These are phyloP conservation scores for Juglanconis juglandina DNA, from an alignment of 2,329 filamentous ascomycete species.

Conservation along the genomic window DNA sequence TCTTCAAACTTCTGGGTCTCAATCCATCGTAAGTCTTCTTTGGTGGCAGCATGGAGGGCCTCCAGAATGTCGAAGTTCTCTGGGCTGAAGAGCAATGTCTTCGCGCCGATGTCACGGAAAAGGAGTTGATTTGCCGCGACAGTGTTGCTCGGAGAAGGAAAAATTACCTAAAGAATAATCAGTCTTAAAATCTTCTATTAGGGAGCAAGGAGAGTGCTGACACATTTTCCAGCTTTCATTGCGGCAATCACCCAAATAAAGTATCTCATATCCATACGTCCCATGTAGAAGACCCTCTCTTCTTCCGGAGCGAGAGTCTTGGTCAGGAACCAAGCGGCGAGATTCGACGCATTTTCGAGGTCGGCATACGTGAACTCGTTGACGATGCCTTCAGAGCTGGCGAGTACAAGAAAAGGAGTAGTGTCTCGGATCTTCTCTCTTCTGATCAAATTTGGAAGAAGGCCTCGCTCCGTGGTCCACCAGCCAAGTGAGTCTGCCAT, in stretches of 20 bases:
- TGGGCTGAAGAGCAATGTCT: conserved; percentile 15
- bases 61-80: conserved; percentile 14
- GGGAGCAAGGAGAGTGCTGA: background rate
- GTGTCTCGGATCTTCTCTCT: background rate
- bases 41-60: conserved; percentile 12
- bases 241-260: conserved; percentile 15
- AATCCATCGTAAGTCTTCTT: conserved; percentile 8
- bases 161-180: background rate
- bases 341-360: conserved; percentile 21
- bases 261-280: conserved; percentile 15
- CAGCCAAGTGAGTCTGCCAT: background rate
- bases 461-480: conserved; percentile 10
- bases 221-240: conserved; percentile 16
- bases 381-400: conserved; percentile 8
- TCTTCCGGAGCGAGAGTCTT: conserved; percentile 12
- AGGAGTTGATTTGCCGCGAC: too few species aligned
- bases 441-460: conserved; percentile 11
- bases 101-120: conserved; percentile 17
- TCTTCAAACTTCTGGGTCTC: conserved; percentile 7
- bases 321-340: conserved; percentile 21
- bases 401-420: conserved; percentile 2
- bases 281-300: conserved; percentile 17
- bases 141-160: conserved; percentile 10
- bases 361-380: conserved; percentile 19
- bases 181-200: too few species aligned